Conservation (phyloP, 2,329 filamentous ascomycete species). For the Didymella lethalis region DNA sequence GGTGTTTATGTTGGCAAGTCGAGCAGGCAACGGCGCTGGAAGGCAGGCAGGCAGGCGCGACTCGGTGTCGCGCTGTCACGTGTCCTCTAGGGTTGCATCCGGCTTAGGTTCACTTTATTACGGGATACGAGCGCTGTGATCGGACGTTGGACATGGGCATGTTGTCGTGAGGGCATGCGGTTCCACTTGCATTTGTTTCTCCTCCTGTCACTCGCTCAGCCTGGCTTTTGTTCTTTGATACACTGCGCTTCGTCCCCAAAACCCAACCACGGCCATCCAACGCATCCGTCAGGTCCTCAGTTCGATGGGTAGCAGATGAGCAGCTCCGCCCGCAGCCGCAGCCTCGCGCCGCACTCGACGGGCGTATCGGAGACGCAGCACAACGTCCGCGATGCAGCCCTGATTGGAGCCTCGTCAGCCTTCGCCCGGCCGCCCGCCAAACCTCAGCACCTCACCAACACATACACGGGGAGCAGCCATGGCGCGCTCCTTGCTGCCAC, state of each 20-base stretch:
- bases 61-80: slow-evolving; percentile 28
- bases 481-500: slow-evolving; percentile 58
- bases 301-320: slow-evolving; percentile 51
- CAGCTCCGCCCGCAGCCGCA: slow-evolving; percentile 42
- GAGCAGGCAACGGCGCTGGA: slow-evolving; percentile 19
- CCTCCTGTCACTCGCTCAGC: slow-evolving; percentile 14
- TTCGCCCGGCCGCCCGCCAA: slow-evolving; percentile 56
- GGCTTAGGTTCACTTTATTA: neutral
- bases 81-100: slow-evolving; percentile 3
- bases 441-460: slow-evolving; percentile 51
- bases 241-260: too few relatives aligned
- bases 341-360: slow-evolving; percentile 40
- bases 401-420: slow-evolving; percentile 58
- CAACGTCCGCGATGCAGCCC: slow-evolving; percentile 55
- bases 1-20: slow-evolving; percentile 11
- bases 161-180: slow-evolving; percentile 17
- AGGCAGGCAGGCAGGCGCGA: slow-evolving; percentile 21
- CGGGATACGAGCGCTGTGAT: neutral
- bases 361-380: slow-evolving; percentile 42
- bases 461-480: slow-evolving; percentile 51
- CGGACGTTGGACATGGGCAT: slow-evolving; percentile 5
- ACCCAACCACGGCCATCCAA: neutral
- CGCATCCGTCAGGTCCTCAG: slow-evolving; percentile 17
- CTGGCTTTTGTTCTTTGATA: neutral
- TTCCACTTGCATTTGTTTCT: slow-evolving; percentile 16